Percentiles rank a stretch among this genome's conserved stretches.
phyloP scores from a whole-genome alignment of 2,329 filamentous ascomycete genomes.

The Lecanoromycetidae sp. region DNA sequence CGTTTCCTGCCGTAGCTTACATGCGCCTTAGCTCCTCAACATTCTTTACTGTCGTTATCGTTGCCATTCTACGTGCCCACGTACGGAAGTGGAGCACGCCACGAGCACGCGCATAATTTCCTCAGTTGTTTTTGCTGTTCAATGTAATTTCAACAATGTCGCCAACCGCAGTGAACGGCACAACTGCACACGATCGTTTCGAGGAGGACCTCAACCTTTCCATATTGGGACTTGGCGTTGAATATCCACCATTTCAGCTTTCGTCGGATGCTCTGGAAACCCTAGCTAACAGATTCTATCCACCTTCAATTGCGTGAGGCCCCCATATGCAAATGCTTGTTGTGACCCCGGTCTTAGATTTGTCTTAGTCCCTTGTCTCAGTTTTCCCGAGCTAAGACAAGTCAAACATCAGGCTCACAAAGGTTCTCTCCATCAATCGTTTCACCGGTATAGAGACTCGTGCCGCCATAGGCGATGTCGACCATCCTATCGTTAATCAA shows the following conservation, averaged over 20 bases:
- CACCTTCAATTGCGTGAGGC: constrained; percentile 42
- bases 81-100: background rate
- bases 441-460: constrained; percentile 53
- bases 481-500: constrained; percentile 51
- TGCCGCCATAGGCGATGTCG: constrained; percentile 48
- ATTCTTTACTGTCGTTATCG: constrained; percentile 13
- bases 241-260: constrained; percentile 49
- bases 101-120: background rate
- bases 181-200: constrained; percentile 16
- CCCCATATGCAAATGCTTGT: constrained; percentile 6
- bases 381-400: constrained; percentile 2
- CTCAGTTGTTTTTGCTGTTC: background rate
- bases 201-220: constrained; percentile 45
- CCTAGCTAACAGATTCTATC: constrained; percentile 46
- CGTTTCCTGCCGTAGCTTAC: constrained; percentile 1
- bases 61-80: too few relatives aligned
- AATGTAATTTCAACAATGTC: constrained; percentile 19
- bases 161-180: constrained; percentile 18
- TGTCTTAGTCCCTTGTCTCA: too few relatives aligned
- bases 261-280: constrained; percentile 40
- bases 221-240: constrained; percentile 46
- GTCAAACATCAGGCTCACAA: constrained; percentile 42
- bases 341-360: too few relatives aligned
- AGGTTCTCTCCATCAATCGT: constrained; percentile 51
- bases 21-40: constrained; percentile 12